A percentile compares a stretch with the other conserved stretches of the same genome.
Evolutionary conservation across 148 eudicot genomes (phyloP).

Genomic region (Tetragonia tetragonoides): DNA sequence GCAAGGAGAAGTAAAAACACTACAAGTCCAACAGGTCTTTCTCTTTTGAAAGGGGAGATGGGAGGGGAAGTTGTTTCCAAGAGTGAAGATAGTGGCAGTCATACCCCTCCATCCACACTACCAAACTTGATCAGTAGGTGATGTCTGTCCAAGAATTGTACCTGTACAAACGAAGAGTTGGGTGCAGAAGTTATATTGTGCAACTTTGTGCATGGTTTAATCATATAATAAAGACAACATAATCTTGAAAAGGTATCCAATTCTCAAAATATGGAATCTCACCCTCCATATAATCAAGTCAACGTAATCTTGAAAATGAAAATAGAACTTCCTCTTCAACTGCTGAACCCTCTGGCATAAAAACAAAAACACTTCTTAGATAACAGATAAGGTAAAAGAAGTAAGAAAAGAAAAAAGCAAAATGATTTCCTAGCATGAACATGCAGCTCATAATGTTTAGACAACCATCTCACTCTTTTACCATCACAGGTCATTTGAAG

Average conservation of each 20-base stretch:
- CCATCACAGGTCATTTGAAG: slow-evolving; percentile 6
- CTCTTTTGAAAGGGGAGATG: not conserved
- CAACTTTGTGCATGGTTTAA: not conserved
- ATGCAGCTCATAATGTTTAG: not conserved
- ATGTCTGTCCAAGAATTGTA: slow-evolving; percentile 93
- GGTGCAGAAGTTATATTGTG: not conserved
- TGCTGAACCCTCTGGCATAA: slow-evolving; percentile 76
- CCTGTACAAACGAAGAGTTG: slow-evolving; percentile 42
- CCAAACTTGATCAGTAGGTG: slow-evolving; percentile 96
- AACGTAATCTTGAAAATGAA: slow-evolving; percentile 85
- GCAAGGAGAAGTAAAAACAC: not conserved
- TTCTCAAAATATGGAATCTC: slow-evolving; percentile 13
- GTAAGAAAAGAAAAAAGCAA: too few species aligned
- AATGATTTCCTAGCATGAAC: not conserved
- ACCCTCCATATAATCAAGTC: slow-evolving; percentile 98
- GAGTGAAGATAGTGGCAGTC: slow-evolving; percentile 24
- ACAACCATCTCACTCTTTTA: slow-evolving; percentile 10
- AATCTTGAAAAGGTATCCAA: not conserved
- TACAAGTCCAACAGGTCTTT: not conserved
- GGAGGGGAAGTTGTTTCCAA: not conserved
- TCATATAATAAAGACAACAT: too few species aligned
- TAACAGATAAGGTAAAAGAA: not conserved
- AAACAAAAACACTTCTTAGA: slow-evolving; percentile 9
- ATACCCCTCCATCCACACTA: slow-evolving; percentile 95
- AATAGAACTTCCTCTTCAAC: slow-evolving; percentile 95